Percentiles rank a stretch among this genome's conserved stretches.
These are phyloP conservation scores for Articulospora tetracladia DNA, from an alignment of 495 filamentous ascomycete species.

Conservation along the genomic window DNA sequence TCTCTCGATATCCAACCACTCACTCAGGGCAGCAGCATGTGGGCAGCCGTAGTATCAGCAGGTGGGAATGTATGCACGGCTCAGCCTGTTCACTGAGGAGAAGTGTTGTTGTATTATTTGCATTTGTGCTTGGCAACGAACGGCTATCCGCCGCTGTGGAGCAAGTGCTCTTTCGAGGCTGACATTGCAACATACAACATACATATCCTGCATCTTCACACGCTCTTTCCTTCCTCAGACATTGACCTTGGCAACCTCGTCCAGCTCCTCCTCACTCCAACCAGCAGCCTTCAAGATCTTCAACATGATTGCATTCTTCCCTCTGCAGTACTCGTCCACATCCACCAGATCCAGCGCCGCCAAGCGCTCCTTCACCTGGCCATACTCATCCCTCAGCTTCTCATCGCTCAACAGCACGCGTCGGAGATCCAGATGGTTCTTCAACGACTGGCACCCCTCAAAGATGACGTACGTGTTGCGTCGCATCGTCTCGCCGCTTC, in stretches of 20 bases:
- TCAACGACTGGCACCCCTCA: constrained; percentile 15
- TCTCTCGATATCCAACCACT: too few relatives aligned
- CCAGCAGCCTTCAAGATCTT: constrained; percentile 20
- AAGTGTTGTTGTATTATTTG: too few relatives aligned
- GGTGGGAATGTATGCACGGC: too few relatives aligned
- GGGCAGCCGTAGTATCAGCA: too few relatives aligned
- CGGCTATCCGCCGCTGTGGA: too few relatives aligned
- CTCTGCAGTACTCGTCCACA: constrained; percentile 16
- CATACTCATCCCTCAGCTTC: constrained; percentile 25
- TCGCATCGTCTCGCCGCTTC: background rate
- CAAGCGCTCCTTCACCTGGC: constrained; percentile 11
- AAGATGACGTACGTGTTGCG: constrained; percentile 21
- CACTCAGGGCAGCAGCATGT: too few relatives aligned
- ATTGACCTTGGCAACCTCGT: constrained; percentile 13
- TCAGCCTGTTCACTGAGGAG: too few relatives aligned
- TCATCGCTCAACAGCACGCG: constrained; percentile 20
- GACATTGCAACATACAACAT: too few relatives aligned
- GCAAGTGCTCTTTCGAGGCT: too few relatives aligned
- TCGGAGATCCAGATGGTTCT: constrained; percentile 22
- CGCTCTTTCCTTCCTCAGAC: too few relatives aligned
- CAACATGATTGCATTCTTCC: constrained; percentile 17
- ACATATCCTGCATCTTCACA: too few relatives aligned
- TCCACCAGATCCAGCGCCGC: constrained; percentile 1
- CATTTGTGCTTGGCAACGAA: too few relatives aligned
- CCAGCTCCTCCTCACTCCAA: constrained; percentile 19